phyloP scores from a whole-genome alignment of 768 basidiomycete species.

The Leccinum boreale region DNA sequence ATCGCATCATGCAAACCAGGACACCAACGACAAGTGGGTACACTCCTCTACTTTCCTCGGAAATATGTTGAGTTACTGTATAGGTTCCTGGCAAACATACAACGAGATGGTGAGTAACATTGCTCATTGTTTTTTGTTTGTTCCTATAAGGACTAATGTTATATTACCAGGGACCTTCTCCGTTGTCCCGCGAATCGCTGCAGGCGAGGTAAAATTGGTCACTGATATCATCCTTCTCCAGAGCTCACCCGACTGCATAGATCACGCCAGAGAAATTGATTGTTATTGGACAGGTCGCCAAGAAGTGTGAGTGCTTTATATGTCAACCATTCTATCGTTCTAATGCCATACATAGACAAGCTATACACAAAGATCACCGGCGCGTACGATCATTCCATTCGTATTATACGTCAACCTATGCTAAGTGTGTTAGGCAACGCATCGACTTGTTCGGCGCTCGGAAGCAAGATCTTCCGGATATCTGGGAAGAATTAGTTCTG shows the following conservation, averaged over 20 bases:
- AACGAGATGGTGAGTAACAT: conserved; percentile 49
- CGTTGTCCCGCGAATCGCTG: conserved; percentile 69
- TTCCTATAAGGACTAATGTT: not conserved
- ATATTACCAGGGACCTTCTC: conserved; percentile 50
- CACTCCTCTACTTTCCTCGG: not conserved
- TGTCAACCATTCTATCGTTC: not conserved
- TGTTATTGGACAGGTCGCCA: conserved; percentile 59
- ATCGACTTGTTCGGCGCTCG: conserved; percentile 71
- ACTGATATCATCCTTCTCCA: not conserved
- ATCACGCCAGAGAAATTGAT: conserved; percentile 65
- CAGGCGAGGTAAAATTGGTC: conserved; percentile 48
- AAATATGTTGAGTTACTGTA: not conserved
- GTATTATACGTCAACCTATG: not conserved
- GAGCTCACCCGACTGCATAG: conserved; percentile 12
- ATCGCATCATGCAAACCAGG: conserved; percentile 64
- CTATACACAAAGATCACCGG: conserved; percentile 64
- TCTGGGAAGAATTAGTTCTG: conserved; percentile 59
- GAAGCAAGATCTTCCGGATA: conserved; percentile 65
- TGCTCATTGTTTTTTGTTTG: not conserved
- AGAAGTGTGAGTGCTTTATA: conserved; percentile 45
- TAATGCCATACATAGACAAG: conserved; percentile 31
- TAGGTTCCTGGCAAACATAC: conserved; percentile 67
- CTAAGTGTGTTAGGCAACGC: conserved; percentile 42
- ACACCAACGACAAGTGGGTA: conserved; percentile 55
- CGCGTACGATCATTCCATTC: conserved; percentile 19